These are phyloP conservation scores for Globisporangium ultimum DNA, from an alignment of 352 stramenopile genomes.

Conservation along the genomic window DNA sequence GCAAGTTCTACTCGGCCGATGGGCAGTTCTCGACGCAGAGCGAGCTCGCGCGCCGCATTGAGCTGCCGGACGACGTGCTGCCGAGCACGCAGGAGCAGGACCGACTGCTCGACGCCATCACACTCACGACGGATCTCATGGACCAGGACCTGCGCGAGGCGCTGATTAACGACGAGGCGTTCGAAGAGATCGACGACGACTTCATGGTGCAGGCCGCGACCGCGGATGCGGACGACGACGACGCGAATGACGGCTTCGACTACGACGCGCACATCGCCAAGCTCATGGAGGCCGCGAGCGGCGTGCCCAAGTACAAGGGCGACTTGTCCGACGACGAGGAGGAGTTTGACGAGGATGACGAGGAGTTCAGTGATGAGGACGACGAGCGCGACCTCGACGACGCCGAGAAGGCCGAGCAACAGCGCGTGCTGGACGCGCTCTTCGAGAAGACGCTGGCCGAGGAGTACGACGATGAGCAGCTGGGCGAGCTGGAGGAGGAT, in stretches of 20 bases:
- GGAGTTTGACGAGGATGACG: constrained; percentile 34
- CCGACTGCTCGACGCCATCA: constrained; percentile 81
- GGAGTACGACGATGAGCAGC: constrained; percentile 80
- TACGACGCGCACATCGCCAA: constrained; percentile 93
- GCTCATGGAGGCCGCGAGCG: constrained; percentile 86
- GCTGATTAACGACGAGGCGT: constrained; percentile 77
- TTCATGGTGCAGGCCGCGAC: constrained; percentile 83
- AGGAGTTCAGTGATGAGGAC: constrained; percentile 75
- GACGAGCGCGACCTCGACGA: constrained; percentile 32
- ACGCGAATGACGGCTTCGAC: constrained; percentile 72
- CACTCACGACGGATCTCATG: constrained; percentile 84
- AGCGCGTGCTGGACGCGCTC: constrained; percentile 85
- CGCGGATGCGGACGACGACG: constrained; percentile 38
- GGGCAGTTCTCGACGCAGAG: constrained; percentile 64
- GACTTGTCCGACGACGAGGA: constrained; percentile 73
- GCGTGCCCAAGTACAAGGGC: constrained; percentile 62
- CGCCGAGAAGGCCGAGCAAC: constrained; percentile 59
- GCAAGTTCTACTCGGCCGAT: constrained; percentile 76
- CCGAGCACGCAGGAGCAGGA: constrained; percentile 68
- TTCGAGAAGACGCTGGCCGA: constrained; percentile 84
- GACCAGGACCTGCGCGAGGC: constrained; percentile 82
- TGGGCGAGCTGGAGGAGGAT: constrained; percentile 76
- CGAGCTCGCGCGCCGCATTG: constrained; percentile 55
- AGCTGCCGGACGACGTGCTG: constrained; percentile 63
- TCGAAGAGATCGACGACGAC: constrained; percentile 90